phyloP scores from a whole-genome alignment of 2,329 filamentous ascomycete genomes.

The Ilyonectria sp. region DNA sequence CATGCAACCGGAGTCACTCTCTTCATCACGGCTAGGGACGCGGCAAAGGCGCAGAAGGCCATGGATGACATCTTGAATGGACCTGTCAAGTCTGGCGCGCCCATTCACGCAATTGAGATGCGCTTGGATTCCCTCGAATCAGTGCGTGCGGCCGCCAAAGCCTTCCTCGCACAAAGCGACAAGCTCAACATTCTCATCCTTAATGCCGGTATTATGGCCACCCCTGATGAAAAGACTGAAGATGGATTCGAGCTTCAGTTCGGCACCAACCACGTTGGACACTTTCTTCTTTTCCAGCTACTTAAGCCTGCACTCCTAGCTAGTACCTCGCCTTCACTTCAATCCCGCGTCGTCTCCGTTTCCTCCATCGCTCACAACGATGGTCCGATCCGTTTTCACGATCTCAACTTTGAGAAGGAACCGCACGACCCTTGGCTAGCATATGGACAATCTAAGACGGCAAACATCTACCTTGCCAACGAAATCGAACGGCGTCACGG shows the following conservation, averaged over 20 bases:
- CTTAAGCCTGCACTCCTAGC: conserved; percentile 2
- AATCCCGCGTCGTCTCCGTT: not conserved
- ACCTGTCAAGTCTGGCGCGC: not conserved
- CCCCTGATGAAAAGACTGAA: conserved; percentile 27
- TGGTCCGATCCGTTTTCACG: not conserved
- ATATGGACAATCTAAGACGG: not conserved
- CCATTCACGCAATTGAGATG: conserved; percentile 4
- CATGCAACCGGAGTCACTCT: not conserved
- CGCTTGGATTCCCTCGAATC: not conserved
- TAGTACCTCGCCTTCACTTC: not conserved
- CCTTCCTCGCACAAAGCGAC: not conserved
- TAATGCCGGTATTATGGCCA: conserved; percentile 40
- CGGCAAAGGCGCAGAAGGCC: not conserved
- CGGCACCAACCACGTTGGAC: conserved; percentile 39
- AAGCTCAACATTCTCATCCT: conserved; percentile 32
- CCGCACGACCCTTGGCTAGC: not conserved
- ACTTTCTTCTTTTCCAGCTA: conserved; percentile 19
- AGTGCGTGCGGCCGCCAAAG: not conserved
- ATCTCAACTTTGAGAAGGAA: not conserved
- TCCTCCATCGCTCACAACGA: not conserved
- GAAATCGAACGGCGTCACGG: conserved; percentile 2
- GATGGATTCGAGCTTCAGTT: conserved; percentile 37
- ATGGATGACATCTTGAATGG: not conserved
- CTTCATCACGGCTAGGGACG: not conserved
- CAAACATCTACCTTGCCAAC: conserved; percentile 6